Evolutionary conservation across 441 rosid genomes (phyloP).

Genomic region (Jatropha multifida): DNA sequence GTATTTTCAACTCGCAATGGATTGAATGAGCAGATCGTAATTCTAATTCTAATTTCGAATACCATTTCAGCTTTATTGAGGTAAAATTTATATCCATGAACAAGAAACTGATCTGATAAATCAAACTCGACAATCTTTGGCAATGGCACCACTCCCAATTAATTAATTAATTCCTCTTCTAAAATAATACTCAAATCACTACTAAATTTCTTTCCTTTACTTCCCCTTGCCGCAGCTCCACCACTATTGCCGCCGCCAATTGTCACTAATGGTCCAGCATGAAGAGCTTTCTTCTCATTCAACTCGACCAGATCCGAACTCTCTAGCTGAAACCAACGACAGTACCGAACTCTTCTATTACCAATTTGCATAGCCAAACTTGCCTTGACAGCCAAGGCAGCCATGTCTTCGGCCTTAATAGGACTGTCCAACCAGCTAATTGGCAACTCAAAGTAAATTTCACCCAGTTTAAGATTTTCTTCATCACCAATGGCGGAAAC

Average conservation of each 20-base stretch:
- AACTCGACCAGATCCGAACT: conserved; percentile 7
- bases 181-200: conserved; percentile 27
- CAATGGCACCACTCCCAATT: neutral
- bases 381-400: conserved; percentile 51
- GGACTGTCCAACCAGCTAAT: conserved; percentile 30
- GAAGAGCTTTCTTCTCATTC: neutral
- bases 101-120: too few relatives aligned
- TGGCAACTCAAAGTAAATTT: conserved; percentile 51
- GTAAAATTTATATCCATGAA: too few relatives aligned
- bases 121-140: neutral
- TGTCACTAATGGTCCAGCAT: neutral
- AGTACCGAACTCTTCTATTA: neutral
- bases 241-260: neutral
- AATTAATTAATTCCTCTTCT: conserved; percentile 23
- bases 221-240: neutral
- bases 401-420: conserved; percentile 40
- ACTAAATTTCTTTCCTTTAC: neutral
- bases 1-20: too few relatives aligned
- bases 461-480: conserved; percentile 40
- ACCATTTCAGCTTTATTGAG: too few relatives aligned
- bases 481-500: conserved; percentile 35
- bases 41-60: too few relatives aligned
- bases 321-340: conserved; percentile 24
- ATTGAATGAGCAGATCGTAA: too few relatives aligned
- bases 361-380: conserved; percentile 33